These are phyloP conservation scores for Xanthoconium purpureum DNA, from an alignment of 768 basidiomycete species.

Conservation along the genomic window DNA sequence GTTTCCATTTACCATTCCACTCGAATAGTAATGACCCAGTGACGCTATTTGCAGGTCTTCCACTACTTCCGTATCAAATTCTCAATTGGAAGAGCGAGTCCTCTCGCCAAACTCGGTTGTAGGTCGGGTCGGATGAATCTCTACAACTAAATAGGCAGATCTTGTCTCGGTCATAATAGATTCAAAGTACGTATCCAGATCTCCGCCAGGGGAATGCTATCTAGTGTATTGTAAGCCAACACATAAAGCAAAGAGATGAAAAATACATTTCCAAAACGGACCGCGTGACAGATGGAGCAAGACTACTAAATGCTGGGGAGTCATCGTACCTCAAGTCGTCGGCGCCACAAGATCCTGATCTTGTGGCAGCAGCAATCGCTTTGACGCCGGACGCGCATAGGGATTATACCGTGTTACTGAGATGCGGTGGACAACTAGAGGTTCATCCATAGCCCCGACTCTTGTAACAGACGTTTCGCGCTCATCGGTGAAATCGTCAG, in stretches of 20 bases:
- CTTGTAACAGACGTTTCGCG: not conserved
- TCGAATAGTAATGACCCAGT: too few species aligned
- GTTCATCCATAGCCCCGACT: constrained; percentile 12
- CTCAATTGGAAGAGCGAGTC: too few species aligned
- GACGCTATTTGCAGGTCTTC: too few species aligned
- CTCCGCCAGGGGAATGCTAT: not conserved
- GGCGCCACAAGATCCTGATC: constrained; percentile 2
- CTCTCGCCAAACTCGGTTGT: too few species aligned
- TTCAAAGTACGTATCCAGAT: not conserved
- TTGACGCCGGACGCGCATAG: constrained; percentile 15
- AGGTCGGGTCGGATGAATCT: not conserved
- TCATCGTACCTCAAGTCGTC: not conserved
- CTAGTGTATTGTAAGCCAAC: too few species aligned
- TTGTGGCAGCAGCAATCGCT: constrained; percentile 17
- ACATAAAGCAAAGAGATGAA: too few species aligned
- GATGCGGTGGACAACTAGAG: constrained; percentile 7
- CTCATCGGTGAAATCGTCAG: constrained; percentile 14
- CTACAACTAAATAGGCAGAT: not conserved
- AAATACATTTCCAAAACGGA: not conserved
- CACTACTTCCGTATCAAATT: too few species aligned
- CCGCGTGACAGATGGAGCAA: not conserved
- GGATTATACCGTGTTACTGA: constrained; percentile 15
- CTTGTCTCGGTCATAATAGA: not conserved
- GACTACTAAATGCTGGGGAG: not conserved
- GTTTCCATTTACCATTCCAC: too few species aligned